phyloP scores from a whole-genome alignment of 768 basidiomycete genomes.

The Melanogaster broomeanus region DNA sequence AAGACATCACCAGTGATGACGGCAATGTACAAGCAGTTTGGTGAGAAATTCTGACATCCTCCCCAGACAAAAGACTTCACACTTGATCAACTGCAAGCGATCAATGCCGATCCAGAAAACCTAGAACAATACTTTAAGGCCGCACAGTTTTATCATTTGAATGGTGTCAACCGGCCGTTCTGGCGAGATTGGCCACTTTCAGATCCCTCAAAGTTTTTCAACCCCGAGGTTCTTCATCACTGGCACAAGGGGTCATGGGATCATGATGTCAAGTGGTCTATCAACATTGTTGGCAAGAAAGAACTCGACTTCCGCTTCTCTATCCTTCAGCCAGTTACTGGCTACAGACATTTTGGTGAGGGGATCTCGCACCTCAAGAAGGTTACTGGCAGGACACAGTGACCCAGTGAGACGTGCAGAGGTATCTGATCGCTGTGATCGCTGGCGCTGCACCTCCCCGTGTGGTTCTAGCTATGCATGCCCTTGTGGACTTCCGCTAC shows the following conservation, averaged over 20 bases:
- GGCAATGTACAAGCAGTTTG: not conserved
- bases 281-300: not conserved
- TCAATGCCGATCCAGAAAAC: too few relatives aligned
- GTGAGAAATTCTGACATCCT: not conserved
- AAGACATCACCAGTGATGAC: not conserved
- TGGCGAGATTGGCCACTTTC: not conserved
- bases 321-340: slow-evolving; percentile 35
- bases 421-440: slow-evolving; percentile 34
- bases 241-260: not conserved
- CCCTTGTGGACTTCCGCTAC: slow-evolving; percentile 39
- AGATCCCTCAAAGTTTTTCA: not conserved
- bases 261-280: not conserved
- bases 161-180: not conserved
- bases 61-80: too few relatives aligned
- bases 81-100: not conserved
- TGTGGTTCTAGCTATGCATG: slow-evolving; percentile 34
- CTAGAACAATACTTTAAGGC: not conserved
- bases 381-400: slow-evolving; percentile 40
- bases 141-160: not conserved
- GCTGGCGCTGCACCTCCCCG: slow-evolving; percentile 30
- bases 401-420: slow-evolving; percentile 38
- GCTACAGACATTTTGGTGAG: slow-evolving; percentile 36
- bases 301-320: slow-evolving; percentile 27
- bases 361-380: slow-evolving; percentile 43
- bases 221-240: not conserved